Evolutionary conservation across 768 basidiomycete species (phyloP).

Genomic region (Lactifluus subvellereus): DNA sequence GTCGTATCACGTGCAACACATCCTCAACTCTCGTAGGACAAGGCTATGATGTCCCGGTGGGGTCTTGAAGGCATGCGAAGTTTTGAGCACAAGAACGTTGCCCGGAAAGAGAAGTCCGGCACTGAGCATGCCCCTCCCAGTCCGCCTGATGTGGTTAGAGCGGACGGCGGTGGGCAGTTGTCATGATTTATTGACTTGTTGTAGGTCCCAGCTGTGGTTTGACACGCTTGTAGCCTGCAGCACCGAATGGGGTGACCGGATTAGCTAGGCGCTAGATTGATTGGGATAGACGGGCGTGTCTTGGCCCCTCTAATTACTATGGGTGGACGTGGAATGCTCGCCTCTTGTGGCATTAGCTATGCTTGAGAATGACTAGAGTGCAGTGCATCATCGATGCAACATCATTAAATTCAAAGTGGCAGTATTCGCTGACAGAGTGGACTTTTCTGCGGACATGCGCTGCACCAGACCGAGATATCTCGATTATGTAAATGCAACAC

Average conservation of each 20-base stretch:
- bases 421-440: neutral
- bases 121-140: neutral
- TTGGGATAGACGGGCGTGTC: neutral
- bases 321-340: neutral
- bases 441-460: neutral
- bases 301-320: neutral
- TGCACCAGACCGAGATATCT: neutral
- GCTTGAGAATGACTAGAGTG: neutral
- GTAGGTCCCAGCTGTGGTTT: neutral
- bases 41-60: constrained; percentile 90
- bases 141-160: neutral
- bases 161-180: neutral
- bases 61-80: constrained; percentile 87
- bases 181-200: constrained; percentile 3
- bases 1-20: neutral
- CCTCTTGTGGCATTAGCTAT: neutral
- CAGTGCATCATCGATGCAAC: neutral
- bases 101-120: constrained; percentile 44
- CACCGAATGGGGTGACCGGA: neutral
- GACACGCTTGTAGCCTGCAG: neutral
- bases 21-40: constrained; percentile 50
- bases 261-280: neutral
- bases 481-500: constrained; percentile 8
- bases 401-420: neutral
- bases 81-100: constrained; percentile 69